Percentiles rank a stretch among this genome's conserved stretches.
phyloP scores from a whole-genome alignment of 768 basidiomycete species.

The Cystobasidium tubakii region DNA sequence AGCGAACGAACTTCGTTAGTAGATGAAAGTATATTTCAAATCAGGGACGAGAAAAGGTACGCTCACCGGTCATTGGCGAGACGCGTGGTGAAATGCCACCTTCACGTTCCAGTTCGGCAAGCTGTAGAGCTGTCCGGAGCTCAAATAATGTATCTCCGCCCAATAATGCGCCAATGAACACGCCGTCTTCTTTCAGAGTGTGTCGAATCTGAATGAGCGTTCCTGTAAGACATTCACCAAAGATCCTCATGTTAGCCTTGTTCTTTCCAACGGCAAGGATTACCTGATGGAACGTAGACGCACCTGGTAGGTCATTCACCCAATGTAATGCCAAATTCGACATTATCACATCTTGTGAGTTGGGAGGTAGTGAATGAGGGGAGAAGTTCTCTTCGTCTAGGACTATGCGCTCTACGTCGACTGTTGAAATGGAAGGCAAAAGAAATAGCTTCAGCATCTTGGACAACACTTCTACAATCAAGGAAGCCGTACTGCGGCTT shows the following conservation, averaged over 20 bases:
- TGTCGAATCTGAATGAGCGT: constrained; percentile 78
- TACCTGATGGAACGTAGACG: too few relatives aligned
- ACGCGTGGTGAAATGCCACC: constrained; percentile 94
- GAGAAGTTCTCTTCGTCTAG: constrained; percentile 79
- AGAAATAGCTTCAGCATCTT: too few relatives aligned
- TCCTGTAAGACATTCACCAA: constrained; percentile 58
- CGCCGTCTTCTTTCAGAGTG: constrained; percentile 77
- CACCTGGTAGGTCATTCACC: constrained; percentile 95
- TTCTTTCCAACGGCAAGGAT: too few relatives aligned
- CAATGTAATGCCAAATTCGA: constrained; percentile 90
- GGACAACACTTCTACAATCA: too few relatives aligned
- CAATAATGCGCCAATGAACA: constrained; percentile 89
- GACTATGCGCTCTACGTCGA: constrained; percentile 68
- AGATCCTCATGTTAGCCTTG: not conserved
- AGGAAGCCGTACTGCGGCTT: too few relatives aligned
- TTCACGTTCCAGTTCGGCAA: constrained; percentile 87
- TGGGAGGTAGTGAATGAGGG: constrained; percentile 56
- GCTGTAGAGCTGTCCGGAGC: constrained; percentile 79
- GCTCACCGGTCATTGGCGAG: constrained; percentile 91
- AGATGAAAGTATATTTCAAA: too few relatives aligned
- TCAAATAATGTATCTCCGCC: constrained; percentile 96
- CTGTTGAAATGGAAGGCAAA: constrained; percentile 52
- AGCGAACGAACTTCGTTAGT: too few relatives aligned
- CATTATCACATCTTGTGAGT: constrained; percentile 84
- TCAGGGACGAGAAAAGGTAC: not conserved